phyloP scores from a whole-genome alignment of 2,329 filamentous ascomycete species.

The Xylogone sp. region DNA sequence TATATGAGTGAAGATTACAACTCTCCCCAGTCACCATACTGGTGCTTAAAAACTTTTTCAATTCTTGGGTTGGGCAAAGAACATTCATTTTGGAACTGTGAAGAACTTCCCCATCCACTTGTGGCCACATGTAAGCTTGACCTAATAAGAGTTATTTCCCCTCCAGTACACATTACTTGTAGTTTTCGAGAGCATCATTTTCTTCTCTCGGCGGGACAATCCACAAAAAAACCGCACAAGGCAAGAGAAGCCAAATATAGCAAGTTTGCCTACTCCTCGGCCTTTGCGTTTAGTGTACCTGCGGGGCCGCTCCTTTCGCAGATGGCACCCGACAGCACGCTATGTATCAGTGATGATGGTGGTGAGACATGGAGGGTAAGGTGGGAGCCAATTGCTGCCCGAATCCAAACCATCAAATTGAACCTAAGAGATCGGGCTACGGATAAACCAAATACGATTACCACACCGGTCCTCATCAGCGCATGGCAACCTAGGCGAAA shows the following conservation, averaged over 20 bases:
- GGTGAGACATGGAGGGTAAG: slow-evolving; percentile 35
- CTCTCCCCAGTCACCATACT: slow-evolving; percentile 51
- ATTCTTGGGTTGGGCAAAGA: slow-evolving; percentile 31
- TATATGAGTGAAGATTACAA: slow-evolving; percentile 54
- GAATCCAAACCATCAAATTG: no score
- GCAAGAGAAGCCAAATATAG: slow-evolving; percentile 25
- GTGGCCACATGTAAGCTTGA: no score
- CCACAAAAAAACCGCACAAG: slow-evolving; percentile 17
- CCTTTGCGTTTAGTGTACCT: slow-evolving; percentile 34
- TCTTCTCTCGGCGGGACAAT: slow-evolving; percentile 23
- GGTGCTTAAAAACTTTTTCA: slow-evolving; percentile 49
- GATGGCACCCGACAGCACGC: slow-evolving; percentile 35
- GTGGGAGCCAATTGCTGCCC: slow-evolving; percentile 24
- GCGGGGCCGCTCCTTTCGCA: slow-evolving; percentile 34
- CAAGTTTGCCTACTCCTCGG: slow-evolving; percentile 31
- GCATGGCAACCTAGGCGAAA: slow-evolving; percentile 7
- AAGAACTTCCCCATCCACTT: slow-evolving; percentile 33
- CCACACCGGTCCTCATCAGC: neutral
- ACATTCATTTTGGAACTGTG: slow-evolving; percentile 41
- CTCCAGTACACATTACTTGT: slow-evolving; percentile 42
- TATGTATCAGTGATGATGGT: slow-evolving; percentile 33
- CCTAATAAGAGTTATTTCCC: slow-evolving; percentile 12
- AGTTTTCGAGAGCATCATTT: slow-evolving; percentile 26
- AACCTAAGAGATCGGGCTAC: no score
- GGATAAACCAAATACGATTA: no score